Evolutionary conservation across 345 rosid genomes (phyloP).

Genomic region (Bruguiera sexangula): DNA sequence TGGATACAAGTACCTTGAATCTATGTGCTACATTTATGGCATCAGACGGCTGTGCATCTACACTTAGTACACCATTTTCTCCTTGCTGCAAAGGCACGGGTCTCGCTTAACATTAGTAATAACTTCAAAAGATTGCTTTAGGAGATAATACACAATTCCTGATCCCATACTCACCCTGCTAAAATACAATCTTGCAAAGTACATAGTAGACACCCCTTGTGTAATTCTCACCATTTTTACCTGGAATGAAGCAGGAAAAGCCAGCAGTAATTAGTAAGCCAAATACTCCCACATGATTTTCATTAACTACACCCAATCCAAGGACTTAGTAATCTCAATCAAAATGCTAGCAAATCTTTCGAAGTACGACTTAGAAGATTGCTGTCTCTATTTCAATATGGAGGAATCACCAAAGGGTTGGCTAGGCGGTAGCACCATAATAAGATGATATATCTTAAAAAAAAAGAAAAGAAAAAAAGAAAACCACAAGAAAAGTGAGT

Average conservation of each 20-base stretch:
- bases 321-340: no score
- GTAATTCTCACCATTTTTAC: conserved; percentile 84
- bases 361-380: not conserved
- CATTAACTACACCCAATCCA: not conserved
- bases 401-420: not conserved
- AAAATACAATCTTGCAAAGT: conserved; percentile 61
- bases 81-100: conserved; percentile 57
- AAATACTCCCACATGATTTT: not conserved
- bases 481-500: conserved; percentile 1
- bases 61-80: conserved; percentile 43
- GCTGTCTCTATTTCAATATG: no score
- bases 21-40: conserved; percentile 74
- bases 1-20: conserved; percentile 44
- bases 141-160: conserved; percentile 17
- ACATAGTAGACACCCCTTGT: conserved; percentile 57
- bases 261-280: not conserved
- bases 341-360: not conserved
- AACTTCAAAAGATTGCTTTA: conserved; percentile 1
- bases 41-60: conserved; percentile 83
- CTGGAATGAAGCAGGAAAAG: conserved; percentile 36
- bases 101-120: conserved; percentile 11
- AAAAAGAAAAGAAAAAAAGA: not conserved
- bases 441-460: not conserved
- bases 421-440: not conserved
- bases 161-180: conserved; percentile 52